phyloP scores from a whole-genome alignment of 1,284 basidiomycete species.

The Irpex sp. region DNA sequence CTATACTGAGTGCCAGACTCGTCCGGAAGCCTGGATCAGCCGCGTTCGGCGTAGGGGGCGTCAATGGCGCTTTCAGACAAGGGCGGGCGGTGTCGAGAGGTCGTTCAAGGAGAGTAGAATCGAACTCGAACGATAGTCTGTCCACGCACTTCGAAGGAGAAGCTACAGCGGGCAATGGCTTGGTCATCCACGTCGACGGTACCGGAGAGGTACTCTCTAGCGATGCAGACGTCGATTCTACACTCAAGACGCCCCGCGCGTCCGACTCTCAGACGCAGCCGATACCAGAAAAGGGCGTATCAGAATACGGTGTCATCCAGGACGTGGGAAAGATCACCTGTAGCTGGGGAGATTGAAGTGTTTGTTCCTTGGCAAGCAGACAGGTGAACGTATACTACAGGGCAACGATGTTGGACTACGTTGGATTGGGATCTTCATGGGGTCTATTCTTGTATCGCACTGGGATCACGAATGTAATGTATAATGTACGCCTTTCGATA shows the following conservation, averaged over 20 bases:
- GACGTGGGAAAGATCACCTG: constrained; percentile 28
- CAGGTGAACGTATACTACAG: background rate
- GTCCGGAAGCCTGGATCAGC: constrained; percentile 18
- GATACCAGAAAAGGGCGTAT: constrained; percentile 1
- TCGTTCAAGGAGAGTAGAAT: constrained; percentile 21
- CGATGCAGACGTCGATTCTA: background rate
- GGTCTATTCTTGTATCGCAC: constrained; percentile 1
- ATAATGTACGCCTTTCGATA: background rate
- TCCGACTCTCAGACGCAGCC: background rate
- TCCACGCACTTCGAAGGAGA: background rate
- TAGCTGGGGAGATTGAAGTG: constrained; percentile 28
- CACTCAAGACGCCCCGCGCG: background rate
- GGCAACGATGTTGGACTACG: background rate
- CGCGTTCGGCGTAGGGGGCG: constrained; percentile 18
- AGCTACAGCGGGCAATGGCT: background rate
- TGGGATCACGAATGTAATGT: constrained; percentile 2
- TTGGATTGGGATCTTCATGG: background rate
- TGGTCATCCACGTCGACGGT: background rate
- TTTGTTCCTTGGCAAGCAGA: background rate
- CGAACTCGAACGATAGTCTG: constrained; percentile 9
- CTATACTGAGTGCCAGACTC: constrained; percentile 25
- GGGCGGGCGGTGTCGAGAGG: constrained; percentile 23
- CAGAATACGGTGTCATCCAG: constrained; percentile 15
- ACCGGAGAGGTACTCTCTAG: background rate
- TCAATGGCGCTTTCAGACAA: constrained; percentile 7